Evolutionary conservation across 1,139 yeast species (phyloP), one percentile per base, ranked within the genome.

Genomic region (Candida sojae): DNA sequence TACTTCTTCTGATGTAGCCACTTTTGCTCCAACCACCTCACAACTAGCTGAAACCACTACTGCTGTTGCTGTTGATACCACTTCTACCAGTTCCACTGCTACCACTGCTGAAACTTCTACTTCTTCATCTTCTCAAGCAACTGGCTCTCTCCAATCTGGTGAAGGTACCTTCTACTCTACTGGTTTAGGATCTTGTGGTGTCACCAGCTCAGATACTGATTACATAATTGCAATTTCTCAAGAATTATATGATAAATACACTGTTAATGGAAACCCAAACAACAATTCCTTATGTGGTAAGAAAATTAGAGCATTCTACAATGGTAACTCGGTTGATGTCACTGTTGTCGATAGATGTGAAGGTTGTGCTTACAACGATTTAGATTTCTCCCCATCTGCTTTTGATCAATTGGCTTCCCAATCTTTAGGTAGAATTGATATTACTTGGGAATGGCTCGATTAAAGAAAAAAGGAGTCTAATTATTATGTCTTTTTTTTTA

Each of bases 131-230:
- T 31, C 61, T 8, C 45, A 53, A 23, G 42, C 53, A 31, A 36
- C 45, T 17, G 56, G 57, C 6, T 17, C 40, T 4, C 6, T 45
- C 10, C 29, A 46, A 17, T 53, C 70, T 28, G 88, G 88, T 50
- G 71, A 82, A 49, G 88, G 85, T 54, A 83, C 88, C 47, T 83
- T 64, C 73, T 83, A 79, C 69, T 67, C 68, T 44, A 67, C 82
- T 29, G 86, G 83, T 23, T 65, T 82, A 50, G 88, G 88, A 48
- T 83, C 88, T 29, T 83, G 88, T 67, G 88, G 88, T 43, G 51
- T 56, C 48, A 65, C 71, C 52, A 75, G 64, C 67, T 46, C 68
- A 29, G 82, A 75, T 55, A 40, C 71, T 25, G 88, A 84, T 58
- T 65, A 64, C 55, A 75, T 83, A 55, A 76, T 70, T 31, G 80